Evolutionary conservation across 1,139 yeast genomes (phyloP).

Genomic region (Magnusiomyces fungicola): DNA sequence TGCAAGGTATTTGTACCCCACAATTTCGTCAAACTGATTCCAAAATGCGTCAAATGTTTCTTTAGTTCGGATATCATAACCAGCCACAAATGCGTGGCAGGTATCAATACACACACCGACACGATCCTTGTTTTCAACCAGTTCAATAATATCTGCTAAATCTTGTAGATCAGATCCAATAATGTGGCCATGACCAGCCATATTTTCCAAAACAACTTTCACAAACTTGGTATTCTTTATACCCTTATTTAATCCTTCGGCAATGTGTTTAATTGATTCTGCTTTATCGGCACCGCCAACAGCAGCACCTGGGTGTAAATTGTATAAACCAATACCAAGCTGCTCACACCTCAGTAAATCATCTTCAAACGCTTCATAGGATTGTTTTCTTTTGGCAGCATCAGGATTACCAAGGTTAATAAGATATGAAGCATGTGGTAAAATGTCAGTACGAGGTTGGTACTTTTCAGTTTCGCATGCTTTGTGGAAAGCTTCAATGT

Average conservation of each 20-base stretch:
- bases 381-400: constrained; percentile 63
- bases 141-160: constrained; percentile 60
- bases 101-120: constrained; percentile 95
- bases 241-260: constrained; percentile 72
- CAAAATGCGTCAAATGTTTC: constrained; percentile 59
- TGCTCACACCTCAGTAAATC: constrained; percentile 83
- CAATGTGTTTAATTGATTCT: constrained; percentile 59
- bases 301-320: constrained; percentile 93
- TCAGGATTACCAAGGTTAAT: constrained; percentile 92
- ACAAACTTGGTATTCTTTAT: constrained; percentile 67
- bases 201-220: constrained; percentile 84
- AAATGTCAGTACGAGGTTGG: constrained; percentile 56
- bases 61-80: constrained; percentile 70
- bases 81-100: constrained; percentile 94
- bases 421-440: constrained; percentile 93
- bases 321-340: constrained; percentile 76
- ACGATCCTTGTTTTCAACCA: constrained; percentile 68
- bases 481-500: constrained; percentile 54
- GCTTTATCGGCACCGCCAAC: constrained; percentile 58
- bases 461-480: constrained; percentile 57
- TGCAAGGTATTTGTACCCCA: constrained; percentile 68
- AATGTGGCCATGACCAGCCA: constrained; percentile 95
- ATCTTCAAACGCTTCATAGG: constrained; percentile 74
- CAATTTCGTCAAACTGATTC: constrained; percentile 58
- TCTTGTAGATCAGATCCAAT: constrained; percentile 82